Conservation (phyloP, 2,329 filamentous ascomycete species). For the Leptographium galeiforme region DNA sequence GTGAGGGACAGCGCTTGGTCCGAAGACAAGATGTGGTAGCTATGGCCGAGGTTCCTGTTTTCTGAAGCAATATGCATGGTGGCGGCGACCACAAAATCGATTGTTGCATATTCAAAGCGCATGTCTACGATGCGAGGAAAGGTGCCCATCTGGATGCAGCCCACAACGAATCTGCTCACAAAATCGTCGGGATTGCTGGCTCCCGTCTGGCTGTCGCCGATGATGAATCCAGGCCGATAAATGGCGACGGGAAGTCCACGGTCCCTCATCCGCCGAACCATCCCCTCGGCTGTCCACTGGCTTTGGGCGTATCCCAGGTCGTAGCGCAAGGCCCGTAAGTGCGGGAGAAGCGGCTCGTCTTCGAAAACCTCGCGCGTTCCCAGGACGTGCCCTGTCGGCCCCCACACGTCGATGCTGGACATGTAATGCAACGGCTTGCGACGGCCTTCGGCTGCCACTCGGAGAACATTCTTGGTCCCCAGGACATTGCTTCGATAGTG, state of each 20-base stretch:
- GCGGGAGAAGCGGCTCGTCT: neutral
- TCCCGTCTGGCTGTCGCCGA: neutral
- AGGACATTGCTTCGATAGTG: neutral
- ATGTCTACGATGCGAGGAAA: neutral
- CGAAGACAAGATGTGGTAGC: neutral
- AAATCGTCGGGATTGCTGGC: neutral
- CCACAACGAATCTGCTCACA: neutral
- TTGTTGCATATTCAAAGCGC: neutral
- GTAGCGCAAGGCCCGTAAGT: neutral
- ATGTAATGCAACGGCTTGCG: neutral
- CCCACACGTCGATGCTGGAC: neutral
- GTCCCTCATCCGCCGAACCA: neutral
- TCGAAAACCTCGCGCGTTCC: neutral
- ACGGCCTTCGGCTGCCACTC: neutral
- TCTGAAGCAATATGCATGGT: neutral
- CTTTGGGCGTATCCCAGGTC: neutral
- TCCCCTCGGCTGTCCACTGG: neutral
- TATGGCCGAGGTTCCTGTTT: neutral
- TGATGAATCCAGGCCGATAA: neutral
- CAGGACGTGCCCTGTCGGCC: neutral
- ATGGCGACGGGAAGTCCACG: neutral
- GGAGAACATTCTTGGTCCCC: neutral
- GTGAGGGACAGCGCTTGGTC: neutral
- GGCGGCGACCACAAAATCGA: neutral
- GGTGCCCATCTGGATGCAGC: neutral